Conservation (phyloP, 306 rosid genomes). For the Ochetophila trinervis region DNA sequence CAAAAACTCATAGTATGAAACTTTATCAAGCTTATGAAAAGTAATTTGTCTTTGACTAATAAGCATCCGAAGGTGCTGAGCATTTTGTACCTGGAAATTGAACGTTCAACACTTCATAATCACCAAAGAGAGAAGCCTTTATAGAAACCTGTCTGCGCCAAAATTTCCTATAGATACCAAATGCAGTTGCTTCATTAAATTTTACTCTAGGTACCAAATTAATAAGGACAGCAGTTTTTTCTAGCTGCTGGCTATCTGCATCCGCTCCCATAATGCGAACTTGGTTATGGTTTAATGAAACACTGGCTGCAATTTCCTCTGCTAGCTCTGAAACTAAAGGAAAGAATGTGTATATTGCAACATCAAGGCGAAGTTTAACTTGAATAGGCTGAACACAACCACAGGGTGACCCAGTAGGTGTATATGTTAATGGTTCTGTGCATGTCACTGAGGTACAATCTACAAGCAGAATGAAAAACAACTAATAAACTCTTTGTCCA, state of each 20-base stretch:
- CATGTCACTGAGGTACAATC: conserved; percentile 70
- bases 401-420: conserved; percentile 77
- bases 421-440: conserved; percentile 79
- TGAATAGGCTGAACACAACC: conserved; percentile 90
- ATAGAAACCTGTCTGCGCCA: conserved; percentile 64
- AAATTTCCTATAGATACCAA: conserved; percentile 62
- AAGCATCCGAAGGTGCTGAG: conserved; percentile 1
- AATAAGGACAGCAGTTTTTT: conserved; percentile 66
- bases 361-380: conserved; percentile 57
- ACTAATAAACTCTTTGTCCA: conserved; percentile 18
- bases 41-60: neutral
- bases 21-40: neutral
- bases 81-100: conserved; percentile 70
- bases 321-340: conserved; percentile 75
- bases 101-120: conserved; percentile 72
- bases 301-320: conserved; percentile 66
- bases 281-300: conserved; percentile 67
- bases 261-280: conserved; percentile 94
- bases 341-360: conserved; percentile 71
- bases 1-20: neutral
- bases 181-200: conserved; percentile 56
- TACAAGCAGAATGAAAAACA: conserved; percentile 34
- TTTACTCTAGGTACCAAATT: conserved; percentile 70
- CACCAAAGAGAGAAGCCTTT: conserved; percentile 61
- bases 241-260: conserved; percentile 70